phyloP scores from a whole-genome alignment of 116 monocot genomes.

The Iris pallida region DNA sequence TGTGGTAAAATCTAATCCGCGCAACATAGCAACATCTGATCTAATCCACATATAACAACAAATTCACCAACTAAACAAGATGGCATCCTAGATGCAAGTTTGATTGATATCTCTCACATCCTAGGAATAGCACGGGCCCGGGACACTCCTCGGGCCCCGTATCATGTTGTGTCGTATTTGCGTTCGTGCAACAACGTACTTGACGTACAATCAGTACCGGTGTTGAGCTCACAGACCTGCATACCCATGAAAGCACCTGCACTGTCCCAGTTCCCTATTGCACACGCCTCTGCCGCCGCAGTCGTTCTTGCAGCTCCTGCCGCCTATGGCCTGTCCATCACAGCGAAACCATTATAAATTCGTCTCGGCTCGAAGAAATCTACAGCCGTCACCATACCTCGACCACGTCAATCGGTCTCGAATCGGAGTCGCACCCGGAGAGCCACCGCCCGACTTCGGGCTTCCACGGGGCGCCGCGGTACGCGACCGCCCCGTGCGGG shows the following conservation, averaged over 20 bases:
- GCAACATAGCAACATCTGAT: neutral
- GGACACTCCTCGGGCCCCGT: too few relatives aligned
- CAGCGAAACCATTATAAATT: neutral
- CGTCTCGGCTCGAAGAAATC: too few relatives aligned
- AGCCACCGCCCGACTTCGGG: constrained; percentile 49
- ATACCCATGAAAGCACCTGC: constrained; percentile 90
- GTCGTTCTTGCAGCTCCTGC: constrained; percentile 43
- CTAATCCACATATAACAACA: neutral
- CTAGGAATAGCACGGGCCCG: too few relatives aligned
- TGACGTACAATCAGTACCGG: too few relatives aligned
- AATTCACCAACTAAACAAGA: neutral
- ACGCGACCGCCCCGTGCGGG: constrained; percentile 35
- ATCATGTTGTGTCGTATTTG: too few relatives aligned
- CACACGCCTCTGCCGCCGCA: constrained; percentile 66
- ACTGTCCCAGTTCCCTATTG: constrained; percentile 59
- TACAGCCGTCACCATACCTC: too few relatives aligned
- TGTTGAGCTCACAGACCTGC: constrained; percentile 26
- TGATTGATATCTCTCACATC: too few relatives aligned
- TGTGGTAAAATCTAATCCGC: too few relatives aligned
- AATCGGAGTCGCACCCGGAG: constrained; percentile 31
- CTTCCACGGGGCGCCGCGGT: constrained; percentile 45
- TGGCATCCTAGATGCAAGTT: too few relatives aligned
- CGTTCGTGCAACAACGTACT: too few relatives aligned
- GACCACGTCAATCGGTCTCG: constrained; percentile 19
- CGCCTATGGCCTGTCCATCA: constrained; percentile 36